Base-by-base conservation (phyloP, 768 basidiomycete species). In the Auricularia auricula-judae region DNA sequence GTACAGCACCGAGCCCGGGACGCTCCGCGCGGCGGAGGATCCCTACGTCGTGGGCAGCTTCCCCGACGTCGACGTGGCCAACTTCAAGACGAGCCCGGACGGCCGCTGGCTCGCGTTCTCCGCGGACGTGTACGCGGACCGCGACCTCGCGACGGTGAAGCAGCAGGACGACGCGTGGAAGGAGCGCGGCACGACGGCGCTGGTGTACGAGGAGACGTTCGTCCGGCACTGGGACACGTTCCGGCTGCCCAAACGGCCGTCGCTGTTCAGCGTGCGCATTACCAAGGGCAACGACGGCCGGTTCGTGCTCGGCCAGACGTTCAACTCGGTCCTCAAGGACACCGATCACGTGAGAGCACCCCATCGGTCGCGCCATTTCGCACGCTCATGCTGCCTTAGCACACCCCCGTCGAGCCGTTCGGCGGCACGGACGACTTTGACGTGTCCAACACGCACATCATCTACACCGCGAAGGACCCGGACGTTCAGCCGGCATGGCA, bases 401-500 rank as follows among this genome's bases (percentile, higher is more conserved):
- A 82, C 71, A 74, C 80, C 21, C 92, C 91, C 18, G 88, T 93
- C 54, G 88, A 91, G 70, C 90, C 93, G 5, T 93, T 94, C 68
- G 93, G 92, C n/a, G 89, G 85, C 54, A 81, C 83, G 1, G 86
- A 88, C 66, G 87, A 94, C 76, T 91, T 90, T 71, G 86, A 90
- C 71, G 80, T 91, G 35, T 89, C 88, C 3, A 72, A 76, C 2
- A 78, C 79, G 11, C 80, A 86, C 64, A 82, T 98, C 63, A 80
- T 92, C 42, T 90, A 96, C 71, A 92, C 92, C 4, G 80, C 93
- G 62, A 94, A 95, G 71, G 91, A 96, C 69, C 88, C 91, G 1
- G 70, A 80, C 63, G 80, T 95, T 18, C 84, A 85, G 12, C 80
- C 83, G 53, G 89, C 94, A 0, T 86, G 80, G 81, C 94, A 98